Conservation (phyloP, 108 stramenopile species). For the Chaetoceros tenuissimus region DNA sequence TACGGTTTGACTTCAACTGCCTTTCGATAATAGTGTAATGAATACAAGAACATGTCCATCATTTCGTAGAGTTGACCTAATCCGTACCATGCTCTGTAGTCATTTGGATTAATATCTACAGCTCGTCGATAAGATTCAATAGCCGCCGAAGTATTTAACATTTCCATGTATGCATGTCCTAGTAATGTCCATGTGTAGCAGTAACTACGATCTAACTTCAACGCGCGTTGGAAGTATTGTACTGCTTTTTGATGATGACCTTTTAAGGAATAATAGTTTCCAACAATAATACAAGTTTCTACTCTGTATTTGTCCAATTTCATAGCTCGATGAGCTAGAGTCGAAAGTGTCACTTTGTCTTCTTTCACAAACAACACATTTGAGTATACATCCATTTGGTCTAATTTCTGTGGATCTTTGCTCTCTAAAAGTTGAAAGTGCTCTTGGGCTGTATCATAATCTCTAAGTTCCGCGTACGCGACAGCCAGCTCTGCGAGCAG, state of each 20-base stretch:
- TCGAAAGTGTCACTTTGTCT: conserved; percentile 60
- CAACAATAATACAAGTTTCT: conserved; percentile 95
- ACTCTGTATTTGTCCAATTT: conserved; percentile 89
- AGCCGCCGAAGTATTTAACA: conserved; percentile 94
- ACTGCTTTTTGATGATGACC: conserved; percentile 94
- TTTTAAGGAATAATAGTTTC: conserved; percentile 93
- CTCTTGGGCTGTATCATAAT: conserved; percentile 82
- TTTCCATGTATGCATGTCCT: conserved; percentile 97
- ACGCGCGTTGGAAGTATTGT: conserved; percentile 90
- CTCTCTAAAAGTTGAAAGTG: conserved; percentile 64
- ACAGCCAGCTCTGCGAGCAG: conserved; percentile 67
- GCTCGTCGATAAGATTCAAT: conserved; percentile 98
- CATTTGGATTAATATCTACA: conserved; percentile 84
- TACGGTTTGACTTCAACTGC: conserved; percentile 89
- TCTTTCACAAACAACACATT: conserved; percentile 96
- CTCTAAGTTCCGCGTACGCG: conserved; percentile 84
- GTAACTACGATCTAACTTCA: conserved; percentile 84
- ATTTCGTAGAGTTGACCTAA: conserved; percentile 98
- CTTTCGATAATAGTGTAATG: conserved; percentile 92
- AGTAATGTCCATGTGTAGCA: conserved; percentile 95
- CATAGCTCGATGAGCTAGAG: conserved; percentile 84
- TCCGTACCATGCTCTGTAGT: conserved; percentile 99
- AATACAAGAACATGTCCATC: conserved; percentile 90
- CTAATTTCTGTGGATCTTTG: conserved; percentile 81
- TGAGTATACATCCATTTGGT: conserved; percentile 88